Base-by-base conservation (phyloP, 768 basidiomycete species). In the Albatrellus ellisii region DNA sequence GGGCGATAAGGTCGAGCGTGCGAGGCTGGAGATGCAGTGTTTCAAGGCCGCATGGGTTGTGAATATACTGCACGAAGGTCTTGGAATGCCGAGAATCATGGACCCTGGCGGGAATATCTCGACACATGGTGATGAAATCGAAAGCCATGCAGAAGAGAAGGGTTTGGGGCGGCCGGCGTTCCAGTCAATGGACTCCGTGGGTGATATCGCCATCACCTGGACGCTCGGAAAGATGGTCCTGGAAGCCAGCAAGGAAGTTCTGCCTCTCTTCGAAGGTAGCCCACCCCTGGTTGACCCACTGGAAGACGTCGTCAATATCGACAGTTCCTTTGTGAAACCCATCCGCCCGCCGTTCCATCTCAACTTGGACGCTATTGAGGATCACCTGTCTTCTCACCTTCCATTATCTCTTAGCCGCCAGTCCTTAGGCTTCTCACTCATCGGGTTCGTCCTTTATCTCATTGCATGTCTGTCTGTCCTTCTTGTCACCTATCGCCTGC, bases 31-130 rank as follows among this genome's bases (percentile, higher is more conserved):
- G 62, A 86, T 94, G 85, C 95, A 98, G 57, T 99, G 95, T 58
- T 99, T 99, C 78, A 99, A 99, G 60, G 90, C 94, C 1, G 92
- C 95, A 2, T 99, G 95, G 95, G 73, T 99, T 42, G 79, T 84
- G 39, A 97, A 98, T 59, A 83, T 99, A 27, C 61, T 99, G 2
- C 94, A 98, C 51, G 89, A 95, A 56, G 95, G 95, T 24, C 80
- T 99, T 38, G 91, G 91, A 7, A 75, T 99, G 57, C 95, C 95
- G 20, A 72, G 95, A 21, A 78, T 95, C 25, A 74, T 87, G 39
- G 94, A 97, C 58, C 67, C 74, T 1, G 86, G 77, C 2, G 92
- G 92, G 1, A 87, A 90, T 54, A 59, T 62, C 31, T 77, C 85
- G 2, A 74, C 78, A 2, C 63, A 70, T 6, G 80, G 74, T 4